phyloP scores from a whole-genome alignment of 768 basidiomycete genomes.

The Saitozyma podzolica region DNA sequence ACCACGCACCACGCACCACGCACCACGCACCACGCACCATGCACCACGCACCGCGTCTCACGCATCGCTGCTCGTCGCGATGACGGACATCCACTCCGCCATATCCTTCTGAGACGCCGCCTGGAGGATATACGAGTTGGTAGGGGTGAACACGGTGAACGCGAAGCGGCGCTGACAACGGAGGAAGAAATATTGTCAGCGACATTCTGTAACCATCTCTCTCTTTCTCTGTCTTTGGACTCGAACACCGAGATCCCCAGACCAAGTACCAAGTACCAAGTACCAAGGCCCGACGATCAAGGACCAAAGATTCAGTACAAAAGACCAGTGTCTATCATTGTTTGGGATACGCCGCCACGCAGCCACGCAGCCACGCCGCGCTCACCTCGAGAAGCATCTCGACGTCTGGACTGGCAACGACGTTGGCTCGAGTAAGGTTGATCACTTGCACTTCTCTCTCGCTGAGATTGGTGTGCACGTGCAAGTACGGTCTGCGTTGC shows the following conservation, averaged over 20 bases:
- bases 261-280: not conserved
- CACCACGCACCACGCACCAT: too few relatives aligned
- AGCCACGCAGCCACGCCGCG: too few relatives aligned
- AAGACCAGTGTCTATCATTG: too few relatives aligned
- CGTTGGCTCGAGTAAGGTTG: constrained; percentile 77
- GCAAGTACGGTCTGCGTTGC: constrained; percentile 74
- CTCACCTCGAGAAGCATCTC: constrained; percentile 82
- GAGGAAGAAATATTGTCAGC: not conserved
- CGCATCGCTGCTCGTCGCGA: constrained; percentile 21
- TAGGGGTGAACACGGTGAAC: constrained; percentile 87
- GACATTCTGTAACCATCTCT: too few relatives aligned
- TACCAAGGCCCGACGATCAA: too few relatives aligned
- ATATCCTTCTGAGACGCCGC: constrained; percentile 80
- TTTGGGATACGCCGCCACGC: too few relatives aligned
- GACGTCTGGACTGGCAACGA: constrained; percentile 82
- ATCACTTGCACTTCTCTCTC: constrained; percentile 75
- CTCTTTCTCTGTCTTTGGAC: not conserved
- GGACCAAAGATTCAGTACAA: too few relatives aligned
- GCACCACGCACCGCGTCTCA: not conserved
- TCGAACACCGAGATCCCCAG: not conserved
- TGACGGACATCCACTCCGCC: constrained; percentile 69
- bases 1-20: too few relatives aligned
- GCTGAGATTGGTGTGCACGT: constrained; percentile 78
- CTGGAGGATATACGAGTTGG: constrained; percentile 86
- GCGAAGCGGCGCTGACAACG: constrained; percentile 69